Conservation (phyloP, 768 basidiomycete genomes). For the Coprinopsis marcescibilis region DNA sequence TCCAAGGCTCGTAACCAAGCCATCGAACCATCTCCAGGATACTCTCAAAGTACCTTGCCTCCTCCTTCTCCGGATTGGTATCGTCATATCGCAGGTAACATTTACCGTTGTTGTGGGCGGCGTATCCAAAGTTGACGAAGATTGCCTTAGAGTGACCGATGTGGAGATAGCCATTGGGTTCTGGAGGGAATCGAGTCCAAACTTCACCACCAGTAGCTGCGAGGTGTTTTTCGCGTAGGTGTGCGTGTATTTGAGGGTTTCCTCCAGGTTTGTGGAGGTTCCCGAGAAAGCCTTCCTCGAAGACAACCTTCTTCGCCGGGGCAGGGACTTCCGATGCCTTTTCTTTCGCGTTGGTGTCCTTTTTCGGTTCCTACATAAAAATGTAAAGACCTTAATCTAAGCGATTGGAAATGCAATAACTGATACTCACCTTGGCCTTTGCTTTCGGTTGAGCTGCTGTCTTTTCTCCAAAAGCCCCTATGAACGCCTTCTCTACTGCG, state of each 20-base stretch:
- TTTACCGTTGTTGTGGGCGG: constrained; percentile 86
- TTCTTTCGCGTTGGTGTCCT: constrained; percentile 32
- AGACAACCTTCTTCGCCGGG: constrained; percentile 55
- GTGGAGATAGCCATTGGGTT: constrained; percentile 95
- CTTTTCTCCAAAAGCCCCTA: constrained; percentile 67
- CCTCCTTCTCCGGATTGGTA: constrained; percentile 98
- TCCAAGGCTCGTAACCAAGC: constrained; percentile 98
- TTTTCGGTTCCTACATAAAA: constrained; percentile 43
- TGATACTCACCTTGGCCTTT: constrained; percentile 50
- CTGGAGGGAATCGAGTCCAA: constrained; percentile 95
- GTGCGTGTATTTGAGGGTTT: constrained; percentile 80
- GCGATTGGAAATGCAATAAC: not conserved
- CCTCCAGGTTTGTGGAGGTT: constrained; percentile 89
- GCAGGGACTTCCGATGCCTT: constrained; percentile 28
- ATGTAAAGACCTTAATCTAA: not conserved
- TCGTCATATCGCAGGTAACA: constrained; percentile 96
- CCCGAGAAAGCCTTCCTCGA: constrained; percentile 93
- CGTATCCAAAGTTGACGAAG: constrained; percentile 98
- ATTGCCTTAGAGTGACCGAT: constrained; percentile 98
- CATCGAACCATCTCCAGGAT: constrained; percentile 94
- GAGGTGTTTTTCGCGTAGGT: constrained; percentile 78
- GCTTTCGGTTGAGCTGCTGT: constrained; percentile 57
- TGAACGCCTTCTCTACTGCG: constrained; percentile 65
- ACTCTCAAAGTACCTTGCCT: constrained; percentile 92
- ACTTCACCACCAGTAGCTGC: constrained; percentile 76